Conservation (phyloP, 805 yeast genomes). For the Yarrowia keelungensis region DNA sequence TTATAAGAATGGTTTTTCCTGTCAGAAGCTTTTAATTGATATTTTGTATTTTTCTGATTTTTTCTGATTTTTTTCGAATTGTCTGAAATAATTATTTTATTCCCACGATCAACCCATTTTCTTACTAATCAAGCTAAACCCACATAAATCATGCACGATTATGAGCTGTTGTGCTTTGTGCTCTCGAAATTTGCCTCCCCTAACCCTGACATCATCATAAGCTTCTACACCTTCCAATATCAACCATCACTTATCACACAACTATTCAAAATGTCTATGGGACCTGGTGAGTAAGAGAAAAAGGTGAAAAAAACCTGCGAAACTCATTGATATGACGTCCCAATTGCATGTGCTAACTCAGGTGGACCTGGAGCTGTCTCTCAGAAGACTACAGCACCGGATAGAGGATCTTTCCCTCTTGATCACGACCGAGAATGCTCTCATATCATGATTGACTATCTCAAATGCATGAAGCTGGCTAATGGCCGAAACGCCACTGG, state of each 20-base stretch:
- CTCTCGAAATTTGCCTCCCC: conserved; percentile 14
- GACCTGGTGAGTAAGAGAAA: conserved; percentile 14
- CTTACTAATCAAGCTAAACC: no score
- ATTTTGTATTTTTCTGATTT: no score
- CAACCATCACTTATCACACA: conserved; percentile 9
- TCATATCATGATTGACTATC: conserved; percentile 72
- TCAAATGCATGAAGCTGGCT: conserved; percentile 78
- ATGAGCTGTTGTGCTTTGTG: conserved; percentile 27
- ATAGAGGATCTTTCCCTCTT: conserved; percentile 93
- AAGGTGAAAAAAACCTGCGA: no score
- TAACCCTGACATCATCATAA: conserved; percentile 22
- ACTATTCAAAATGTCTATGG: conserved; percentile 27
- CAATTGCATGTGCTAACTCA: not conserved
- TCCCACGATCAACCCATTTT: no score
- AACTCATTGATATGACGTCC: no score
- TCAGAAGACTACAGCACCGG: conserved; percentile 73
- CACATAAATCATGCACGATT: conserved; percentile 1
- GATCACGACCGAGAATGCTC: conserved; percentile 90
- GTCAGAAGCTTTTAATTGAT: no score
- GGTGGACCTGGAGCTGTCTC: conserved; percentile 38
- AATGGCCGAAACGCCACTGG: conserved; percentile 88
- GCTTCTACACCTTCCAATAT: conserved; percentile 13
- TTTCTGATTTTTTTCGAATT: no score
- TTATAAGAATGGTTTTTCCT: no score
- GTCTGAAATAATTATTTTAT: no score